Conservation (phyloP, 257 asterid species). For the Prunella vulgaris region DNA sequence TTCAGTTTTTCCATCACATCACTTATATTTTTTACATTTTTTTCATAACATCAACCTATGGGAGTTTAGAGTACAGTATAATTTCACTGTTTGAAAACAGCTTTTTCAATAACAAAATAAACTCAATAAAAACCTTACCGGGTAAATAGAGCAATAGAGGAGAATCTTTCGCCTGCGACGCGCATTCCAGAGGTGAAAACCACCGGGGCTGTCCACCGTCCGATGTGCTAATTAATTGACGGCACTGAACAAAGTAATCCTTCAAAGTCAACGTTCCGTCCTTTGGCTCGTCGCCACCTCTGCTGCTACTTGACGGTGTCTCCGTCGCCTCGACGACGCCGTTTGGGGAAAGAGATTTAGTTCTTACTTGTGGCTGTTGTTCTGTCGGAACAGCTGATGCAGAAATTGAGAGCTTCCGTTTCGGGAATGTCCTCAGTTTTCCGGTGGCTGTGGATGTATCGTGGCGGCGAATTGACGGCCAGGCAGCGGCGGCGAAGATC, state of each 20-base stretch:
- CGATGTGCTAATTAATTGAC: constrained; percentile 35
- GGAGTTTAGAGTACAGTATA: neutral
- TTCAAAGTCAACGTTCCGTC: constrained; percentile 25
- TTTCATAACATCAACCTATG: too few relatives aligned
- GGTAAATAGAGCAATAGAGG: constrained; percentile 74
- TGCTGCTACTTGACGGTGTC: neutral
- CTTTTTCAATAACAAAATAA: neutral
- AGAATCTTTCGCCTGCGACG: constrained; percentile 28
- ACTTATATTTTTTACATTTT: too few relatives aligned
- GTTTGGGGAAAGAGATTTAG: constrained; percentile 14
- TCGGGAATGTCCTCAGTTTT: neutral
- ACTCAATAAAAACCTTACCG: constrained; percentile 31
- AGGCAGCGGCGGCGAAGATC: constrained; percentile 16
- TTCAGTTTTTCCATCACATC: too few relatives aligned
- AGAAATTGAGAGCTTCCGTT: constrained; percentile 17
- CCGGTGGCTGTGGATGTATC: neutral
- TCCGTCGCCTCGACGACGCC: constrained; percentile 14
- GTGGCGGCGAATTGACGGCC: constrained; percentile 18
- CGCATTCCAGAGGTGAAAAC: constrained; percentile 63
- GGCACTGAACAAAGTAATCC: constrained; percentile 51
- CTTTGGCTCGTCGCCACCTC: constrained; percentile 12
- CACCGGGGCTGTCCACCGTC: constrained; percentile 84
- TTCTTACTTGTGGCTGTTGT: constrained; percentile 13
- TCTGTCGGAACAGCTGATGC: constrained; percentile 27
- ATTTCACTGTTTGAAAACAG: neutral